Percentiles rank a stretch among this genome's conserved stretches.
phyloP scores from a whole-genome alignment of 257 asterid genomes.

The Solanum paucissectum region DNA sequence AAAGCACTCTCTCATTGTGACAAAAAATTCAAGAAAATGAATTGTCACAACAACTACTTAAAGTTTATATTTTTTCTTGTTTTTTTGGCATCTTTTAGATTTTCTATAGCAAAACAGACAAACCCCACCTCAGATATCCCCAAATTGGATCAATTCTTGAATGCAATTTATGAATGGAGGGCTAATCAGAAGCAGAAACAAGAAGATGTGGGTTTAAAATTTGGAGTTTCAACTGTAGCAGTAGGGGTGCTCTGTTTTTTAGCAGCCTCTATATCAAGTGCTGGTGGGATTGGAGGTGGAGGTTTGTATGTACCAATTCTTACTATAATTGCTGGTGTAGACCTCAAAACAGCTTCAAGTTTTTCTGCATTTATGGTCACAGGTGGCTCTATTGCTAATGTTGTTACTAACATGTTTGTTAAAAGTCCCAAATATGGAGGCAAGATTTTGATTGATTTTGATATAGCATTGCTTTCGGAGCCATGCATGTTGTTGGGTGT shows the following conservation, averaged over 20 bases:
- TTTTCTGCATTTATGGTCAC: slow-evolving; percentile 81
- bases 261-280: slow-evolving; percentile 71
- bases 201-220: slow-evolving; percentile 2
- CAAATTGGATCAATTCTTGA: slow-evolving; percentile 3
- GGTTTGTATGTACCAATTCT: slow-evolving; percentile 68
- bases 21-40: neutral
- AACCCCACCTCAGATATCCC: neutral
- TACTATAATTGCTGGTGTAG: slow-evolving; percentile 45
- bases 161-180: slow-evolving; percentile 22
- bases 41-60: neutral
- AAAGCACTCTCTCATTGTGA: neutral
- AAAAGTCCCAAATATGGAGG: slow-evolving; percentile 8
- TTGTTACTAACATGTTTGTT: slow-evolving; percentile 20
- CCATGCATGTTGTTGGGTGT: slow-evolving; percentile 86
- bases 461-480: slow-evolving; percentile 65
- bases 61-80: neutral
- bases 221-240: slow-evolving; percentile 7
- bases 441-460: slow-evolving; percentile 44
- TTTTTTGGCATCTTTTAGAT: neutral
- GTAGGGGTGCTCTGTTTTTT: slow-evolving; percentile 40
- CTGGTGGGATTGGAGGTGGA: slow-evolving; percentile 89
- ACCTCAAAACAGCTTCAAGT: slow-evolving; percentile 57
- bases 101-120: neutral
- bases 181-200: neutral
- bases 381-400: slow-evolving; percentile 68